phyloP scores from a whole-genome alignment of 2,329 filamentous ascomycete genomes.

The Colletotrichum cordylinicola region DNA sequence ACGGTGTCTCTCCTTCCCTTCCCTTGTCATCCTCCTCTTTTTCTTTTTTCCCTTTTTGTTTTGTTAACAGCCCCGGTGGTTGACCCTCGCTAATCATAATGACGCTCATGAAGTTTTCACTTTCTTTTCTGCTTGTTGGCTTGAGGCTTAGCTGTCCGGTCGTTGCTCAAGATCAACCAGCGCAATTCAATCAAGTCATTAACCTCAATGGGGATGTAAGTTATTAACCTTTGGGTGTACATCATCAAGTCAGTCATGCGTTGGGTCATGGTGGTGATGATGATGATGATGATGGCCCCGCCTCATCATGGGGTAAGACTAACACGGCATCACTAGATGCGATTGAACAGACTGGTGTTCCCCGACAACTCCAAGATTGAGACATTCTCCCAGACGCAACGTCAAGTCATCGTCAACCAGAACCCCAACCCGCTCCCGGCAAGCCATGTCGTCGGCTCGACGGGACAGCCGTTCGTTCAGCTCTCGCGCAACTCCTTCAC shows the following conservation, averaged over 20 bases:
- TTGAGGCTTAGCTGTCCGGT: conserved; percentile 17
- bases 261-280: neutral
- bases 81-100: conserved; percentile 26
- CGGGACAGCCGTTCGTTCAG: conserved; percentile 27
- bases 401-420: conserved; percentile 27
- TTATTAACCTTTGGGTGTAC: neutral
- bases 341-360: conserved; percentile 23
- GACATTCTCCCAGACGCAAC: conserved; percentile 27
- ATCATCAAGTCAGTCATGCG: neutral
- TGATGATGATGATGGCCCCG: neutral
- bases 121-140: conserved; percentile 18
- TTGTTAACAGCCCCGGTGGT: conserved; percentile 17
- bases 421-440: conserved; percentile 25
- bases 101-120: conserved; percentile 19
- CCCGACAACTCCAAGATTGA: conserved; percentile 27
- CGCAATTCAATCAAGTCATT: conserved; percentile 26
- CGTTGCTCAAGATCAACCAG: conserved; percentile 18
- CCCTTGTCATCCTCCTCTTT: conserved; percentile 5
- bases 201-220: conserved; percentile 28
- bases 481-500: conserved; percentile 26
- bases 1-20: conserved; percentile 22
- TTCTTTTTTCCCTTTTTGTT: neutral
- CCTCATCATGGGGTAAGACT: neutral
- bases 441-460: conserved; percentile 26
- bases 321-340: conserved; percentile 18